Evolutionary conservation across 257 asterid species (phyloP), one percentile per base, ranked within the genome.

Genomic region (Scutellaria barbata): DNA sequence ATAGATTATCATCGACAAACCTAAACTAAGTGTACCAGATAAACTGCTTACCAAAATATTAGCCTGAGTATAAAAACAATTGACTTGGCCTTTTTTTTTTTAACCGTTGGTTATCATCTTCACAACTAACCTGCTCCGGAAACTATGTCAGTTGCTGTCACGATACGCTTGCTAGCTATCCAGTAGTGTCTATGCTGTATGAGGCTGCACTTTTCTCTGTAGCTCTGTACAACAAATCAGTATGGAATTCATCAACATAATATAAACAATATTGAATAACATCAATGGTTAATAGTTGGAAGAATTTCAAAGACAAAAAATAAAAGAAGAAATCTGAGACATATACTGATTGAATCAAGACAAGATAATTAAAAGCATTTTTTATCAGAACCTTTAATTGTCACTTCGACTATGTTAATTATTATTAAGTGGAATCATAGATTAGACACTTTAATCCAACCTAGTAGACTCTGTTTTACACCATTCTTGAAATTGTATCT

Each of bases 131-230:
- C 97, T 89, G 95, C 94, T 47, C 98, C 98, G 35, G 96, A 85
- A 66, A 93, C 78, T 47, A 87, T 61, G 9, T 88, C 84, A 22
- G 66, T 74, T 5, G 96, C 90, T 39, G 97, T 90, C 66, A 93
- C 96, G 9, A 95, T 87, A 16, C 92, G 93, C 66, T 74, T 89
- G 89, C 99, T 91, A 72, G 94, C 81, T 52, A 95, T 80, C 97
- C 97, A 95, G 72, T 81, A 92, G 75, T 91, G 99, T 55, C 79
- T 82, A 42, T 86, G 77, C 55, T 86, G 83, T 55, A 77, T 77
- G 60, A 89, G 96, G 79, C 96, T 95, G 89, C 99, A 95, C 33
- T 82, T 60, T 73, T 67, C 87, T 73, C 79, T 67, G 55, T 82
- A 81, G 14, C 80, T 71, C 95, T 95, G 95, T 40, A 14, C 43